A percentile compares a stretch with the other conserved stretches of the same genome.
These are phyloP conservation scores for Craspedostauros australis DNA, from an alignment of 108 stramenopile genomes.

Conservation along the genomic window DNA sequence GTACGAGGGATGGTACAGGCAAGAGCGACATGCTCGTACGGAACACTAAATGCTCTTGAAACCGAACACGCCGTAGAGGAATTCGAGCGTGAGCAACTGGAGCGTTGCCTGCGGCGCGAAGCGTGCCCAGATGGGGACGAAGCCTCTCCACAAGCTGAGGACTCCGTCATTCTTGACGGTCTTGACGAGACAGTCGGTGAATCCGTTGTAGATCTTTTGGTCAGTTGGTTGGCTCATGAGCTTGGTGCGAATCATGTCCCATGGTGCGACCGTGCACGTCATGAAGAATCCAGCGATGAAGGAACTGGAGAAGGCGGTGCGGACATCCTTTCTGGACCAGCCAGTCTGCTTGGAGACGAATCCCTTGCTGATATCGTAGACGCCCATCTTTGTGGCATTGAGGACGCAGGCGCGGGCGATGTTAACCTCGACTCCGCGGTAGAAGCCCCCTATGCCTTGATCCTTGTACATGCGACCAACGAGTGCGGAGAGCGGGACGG, in stretches of 20 bases:
- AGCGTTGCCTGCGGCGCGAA: slow-evolving; percentile 87
- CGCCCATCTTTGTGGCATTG: slow-evolving; percentile 94
- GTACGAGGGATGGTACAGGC: no score
- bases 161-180: slow-evolving; percentile 68
- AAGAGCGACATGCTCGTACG: no score
- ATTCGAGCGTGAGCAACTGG: slow-evolving; percentile 84
- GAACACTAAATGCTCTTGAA: slow-evolving; percentile 82
- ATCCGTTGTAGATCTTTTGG: slow-evolving; percentile 72
- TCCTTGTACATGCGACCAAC: slow-evolving; percentile 63
- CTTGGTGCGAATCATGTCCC: slow-evolving; percentile 53
- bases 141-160: slow-evolving; percentile 73
- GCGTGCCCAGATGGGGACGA: slow-evolving; percentile 75
- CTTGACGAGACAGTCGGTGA: slow-evolving; percentile 71
- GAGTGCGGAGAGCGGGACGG: slow-evolving; percentile 40
- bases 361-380: slow-evolving; percentile 85
- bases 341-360: slow-evolving; percentile 61
- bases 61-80: slow-evolving; percentile 56
- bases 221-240: slow-evolving; percentile 88
- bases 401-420: slow-evolving; percentile 82
- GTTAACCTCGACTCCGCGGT: slow-evolving; percentile 85
- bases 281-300: slow-evolving; percentile 89
- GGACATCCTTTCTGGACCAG: slow-evolving; percentile 69
- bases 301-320: slow-evolving; percentile 57
- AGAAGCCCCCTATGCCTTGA: slow-evolving; percentile 89
- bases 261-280: slow-evolving; percentile 80